These are phyloP conservation scores for Canariomyces notabilis DNA, from an alignment of 2,329 filamentous ascomycete genomes.

Conservation along the genomic window DNA sequence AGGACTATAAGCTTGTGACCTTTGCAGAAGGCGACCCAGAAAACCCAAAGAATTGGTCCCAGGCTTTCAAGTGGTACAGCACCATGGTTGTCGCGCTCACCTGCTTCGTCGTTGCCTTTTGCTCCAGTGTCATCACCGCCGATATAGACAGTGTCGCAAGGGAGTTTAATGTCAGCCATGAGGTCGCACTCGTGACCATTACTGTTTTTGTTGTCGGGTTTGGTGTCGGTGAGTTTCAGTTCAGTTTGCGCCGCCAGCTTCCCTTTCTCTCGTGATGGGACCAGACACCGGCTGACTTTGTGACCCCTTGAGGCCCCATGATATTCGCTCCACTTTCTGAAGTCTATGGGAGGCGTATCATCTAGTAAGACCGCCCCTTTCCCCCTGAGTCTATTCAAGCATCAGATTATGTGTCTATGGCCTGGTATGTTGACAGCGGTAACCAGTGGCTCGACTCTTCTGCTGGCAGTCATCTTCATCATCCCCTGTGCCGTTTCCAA, in stretches of 20 bases:
- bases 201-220: constrained; percentile 79
- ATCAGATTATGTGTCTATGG: too few relatives aligned
- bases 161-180: constrained; percentile 63
- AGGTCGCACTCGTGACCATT: constrained; percentile 68
- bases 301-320: constrained; percentile 55
- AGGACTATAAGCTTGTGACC: constrained; percentile 49
- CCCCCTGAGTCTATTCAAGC: too few relatives aligned
- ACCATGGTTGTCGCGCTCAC: constrained; percentile 79
- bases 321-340: constrained; percentile 74
- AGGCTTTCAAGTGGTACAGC: constrained; percentile 72
- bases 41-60: constrained; percentile 84
- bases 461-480: constrained; percentile 70
- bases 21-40: constrained; percentile 67
- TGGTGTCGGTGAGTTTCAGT: constrained; percentile 56
- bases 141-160: constrained; percentile 61
- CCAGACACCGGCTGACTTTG: background rate
- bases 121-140: constrained; percentile 71
- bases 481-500: constrained; percentile 73
- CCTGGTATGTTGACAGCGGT: constrained; percentile 7
- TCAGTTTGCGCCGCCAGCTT: too few relatives aligned
- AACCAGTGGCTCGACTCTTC: constrained; percentile 52
- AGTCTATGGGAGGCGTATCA: constrained; percentile 63
- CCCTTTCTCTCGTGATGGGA: background rate
- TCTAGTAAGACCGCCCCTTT: constrained; percentile 50
- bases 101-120: constrained; percentile 69